Evolutionary conservation across 495 filamentous ascomycete species (phyloP), one percentile per base, ranked within the genome.

Genomic region (Xanthoparmelia taractica): DNA sequence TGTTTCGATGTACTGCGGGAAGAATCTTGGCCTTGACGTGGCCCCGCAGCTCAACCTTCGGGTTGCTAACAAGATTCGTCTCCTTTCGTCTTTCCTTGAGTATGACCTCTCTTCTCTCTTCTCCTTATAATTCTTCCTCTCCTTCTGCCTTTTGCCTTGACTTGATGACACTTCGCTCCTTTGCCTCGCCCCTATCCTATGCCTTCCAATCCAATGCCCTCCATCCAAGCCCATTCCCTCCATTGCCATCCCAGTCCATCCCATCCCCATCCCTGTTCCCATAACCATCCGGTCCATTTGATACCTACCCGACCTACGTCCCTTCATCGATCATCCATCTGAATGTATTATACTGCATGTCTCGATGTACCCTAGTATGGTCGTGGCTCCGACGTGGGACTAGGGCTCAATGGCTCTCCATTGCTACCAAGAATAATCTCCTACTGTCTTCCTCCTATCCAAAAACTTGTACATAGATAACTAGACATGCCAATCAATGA

Each of bases 301-400:
- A 25, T 0, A 8, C 23, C 45, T 25, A 12, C 23, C 15, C 23
- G 27, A 23, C 45, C 45, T 10, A 25, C 12, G n/a, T 48, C 43
- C 23, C 43, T 47, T 47, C n/a, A 20, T 41, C 2, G 20, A 45
- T 45, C 41, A 48, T 27, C 45, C 15, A 48, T 27, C 45, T 48
- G 41, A 45, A 45, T 45, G 8, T 45, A n/a, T 10, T 1, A n/a
- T 45, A n/a, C 18, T 7, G n/a, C n/a, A 45, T 45, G 41, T 45
- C 41, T 45, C 41, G 41, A 45, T 45, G 41, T 45, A 45, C 41
- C 41, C 41, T n/a, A n/a, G 41, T 45, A 45, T 45, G 41, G 41
- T n/a, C 20, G 20, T 45, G 45, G 45, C 45, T 23, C 8, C 25
- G 45, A 47, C 45, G 45, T 47, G 45, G 45, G n/a, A 47, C n/a